Percentiles rank a stretch among this genome's conserved stretches.
Evolutionary conservation across 345 rosid species (phyloP).

Genomic region (Ailanthus altissimus): DNA sequence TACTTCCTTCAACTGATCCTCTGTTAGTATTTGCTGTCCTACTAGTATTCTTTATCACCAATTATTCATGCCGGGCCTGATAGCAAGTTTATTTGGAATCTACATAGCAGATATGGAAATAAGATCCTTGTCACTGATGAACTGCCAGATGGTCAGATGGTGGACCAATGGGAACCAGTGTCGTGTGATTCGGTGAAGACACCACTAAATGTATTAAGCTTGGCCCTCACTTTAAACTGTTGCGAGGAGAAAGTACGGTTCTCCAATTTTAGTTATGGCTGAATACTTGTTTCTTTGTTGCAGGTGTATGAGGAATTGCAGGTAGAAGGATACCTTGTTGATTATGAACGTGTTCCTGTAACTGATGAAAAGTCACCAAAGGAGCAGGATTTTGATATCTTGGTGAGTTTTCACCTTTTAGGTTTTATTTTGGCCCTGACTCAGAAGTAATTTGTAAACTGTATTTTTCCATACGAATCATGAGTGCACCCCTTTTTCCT

Average conservation of each 20-base stretch:
- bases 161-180: conserved; percentile 97
- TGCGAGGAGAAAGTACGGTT: conserved; percentile 14
- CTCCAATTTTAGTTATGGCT: conserved; percentile 22
- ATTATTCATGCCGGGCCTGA: conserved; percentile 20
- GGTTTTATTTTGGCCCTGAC: conserved; percentile 11
- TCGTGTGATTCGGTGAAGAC: conserved; percentile 87
- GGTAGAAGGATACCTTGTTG: conserved; percentile 77
- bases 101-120: conserved; percentile 79
- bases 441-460: neutral
- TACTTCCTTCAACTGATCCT: conserved; percentile 26
- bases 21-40: neutral
- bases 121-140: conserved; percentile 99
- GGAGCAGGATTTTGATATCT: conserved; percentile 83
- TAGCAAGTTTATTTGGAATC: conserved; percentile 26
- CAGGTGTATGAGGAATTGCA: conserved; percentile 91
- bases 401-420: conserved; percentile 56
- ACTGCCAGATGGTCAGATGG: conserved; percentile 98
- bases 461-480: conserved; percentile 1
- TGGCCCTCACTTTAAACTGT: conserved; percentile 20
- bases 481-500: neutral
- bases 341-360: conserved; percentile 94
- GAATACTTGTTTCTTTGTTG: conserved; percentile 29
- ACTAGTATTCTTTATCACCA: conserved; percentile 10
- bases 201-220: conserved; percentile 67
- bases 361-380: conserved; percentile 97